Evolutionary conservation across 2,329 filamentous ascomycete genomes (phyloP).

Genomic region (Waltergamsia citrina): DNA sequence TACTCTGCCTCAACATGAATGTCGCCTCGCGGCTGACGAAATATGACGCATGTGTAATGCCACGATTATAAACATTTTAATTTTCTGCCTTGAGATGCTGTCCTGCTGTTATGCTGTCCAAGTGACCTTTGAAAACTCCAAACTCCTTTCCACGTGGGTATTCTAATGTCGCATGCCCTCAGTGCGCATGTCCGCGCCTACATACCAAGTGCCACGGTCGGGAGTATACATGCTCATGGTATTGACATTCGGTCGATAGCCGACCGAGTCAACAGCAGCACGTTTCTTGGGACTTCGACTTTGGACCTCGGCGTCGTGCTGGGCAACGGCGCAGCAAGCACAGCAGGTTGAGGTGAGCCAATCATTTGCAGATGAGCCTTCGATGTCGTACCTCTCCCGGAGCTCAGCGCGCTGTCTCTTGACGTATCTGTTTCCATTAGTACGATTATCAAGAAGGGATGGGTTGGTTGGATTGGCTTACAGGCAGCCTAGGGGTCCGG

Average conservation of each 20-base stretch:
- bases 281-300: slow-evolving; percentile 14
- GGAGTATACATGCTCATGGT: slow-evolving; percentile 24
- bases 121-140: too few relatives aligned
- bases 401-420: slow-evolving; percentile 45
- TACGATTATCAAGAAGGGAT: too few relatives aligned
- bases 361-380: slow-evolving; percentile 36
- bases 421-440: too few relatives aligned
- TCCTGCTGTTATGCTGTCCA: too few relatives aligned
- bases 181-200: not conserved
- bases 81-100: too few relatives aligned
- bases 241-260: slow-evolving; percentile 25
- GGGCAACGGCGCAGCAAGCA: slow-evolving; percentile 45
- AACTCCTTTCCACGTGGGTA: too few relatives aligned
- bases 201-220: not conserved
- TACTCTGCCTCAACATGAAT: too few relatives aligned
- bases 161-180: too few relatives aligned
- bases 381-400: slow-evolving; percentile 41
- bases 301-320: slow-evolving; percentile 47
- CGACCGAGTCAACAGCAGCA: slow-evolving; percentile 17
- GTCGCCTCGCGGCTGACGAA: too few relatives aligned
- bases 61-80: too few relatives aligned
- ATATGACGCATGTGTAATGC: too few relatives aligned
- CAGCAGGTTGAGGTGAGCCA: slow-evolving; percentile 46
- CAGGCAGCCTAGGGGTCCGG: slow-evolving; percentile 2
- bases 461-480: too few relatives aligned